Evolutionary conservation across 2,329 filamentous ascomycete genomes (phyloP).

Genomic region (Chrysoporthe puriensis): DNA sequence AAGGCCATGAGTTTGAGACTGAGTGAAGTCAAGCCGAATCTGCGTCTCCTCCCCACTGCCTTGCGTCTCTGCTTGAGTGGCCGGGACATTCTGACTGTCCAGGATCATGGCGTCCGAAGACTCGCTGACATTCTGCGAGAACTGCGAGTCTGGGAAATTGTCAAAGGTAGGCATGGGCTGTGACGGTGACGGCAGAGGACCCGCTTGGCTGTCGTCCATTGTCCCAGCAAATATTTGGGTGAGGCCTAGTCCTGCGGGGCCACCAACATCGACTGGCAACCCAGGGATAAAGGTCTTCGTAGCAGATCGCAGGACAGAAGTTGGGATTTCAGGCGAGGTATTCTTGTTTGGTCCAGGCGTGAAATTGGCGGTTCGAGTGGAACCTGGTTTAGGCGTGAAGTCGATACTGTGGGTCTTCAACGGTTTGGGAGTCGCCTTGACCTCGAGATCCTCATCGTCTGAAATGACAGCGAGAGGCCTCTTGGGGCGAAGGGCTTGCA

Average conservation of each 20-base stretch:
- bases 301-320: conserved; percentile 68
- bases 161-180: conserved; percentile 61
- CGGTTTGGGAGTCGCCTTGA: conserved; percentile 54
- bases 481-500: conserved; percentile 48
- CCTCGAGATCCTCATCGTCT: conserved; percentile 67
- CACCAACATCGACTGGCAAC: conserved; percentile 57
- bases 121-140: conserved; percentile 62
- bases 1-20: conserved; percentile 63
- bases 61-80: conserved; percentile 41
- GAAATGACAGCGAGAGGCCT: conserved; percentile 60
- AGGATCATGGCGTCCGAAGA: conserved; percentile 55
- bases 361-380: conserved; percentile 30
- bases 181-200: conserved; percentile 44
- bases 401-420: conserved; percentile 43
- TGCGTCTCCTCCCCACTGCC: conserved; percentile 31
- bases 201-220: conserved; percentile 68
- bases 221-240: conserved; percentile 92
- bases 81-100: conserved; percentile 45
- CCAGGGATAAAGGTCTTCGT: conserved; percentile 73
- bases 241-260: conserved; percentile 70
- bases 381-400: conserved; percentile 36
- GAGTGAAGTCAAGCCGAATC: conserved; percentile 61
- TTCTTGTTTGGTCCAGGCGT: conserved; percentile 45
- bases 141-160: conserved; percentile 61
- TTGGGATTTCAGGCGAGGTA: conserved; percentile 59